A percentile compares a stretch with the other conserved stretches of the same genome.
Evolutionary conservation across 2,329 filamentous ascomycete species (phyloP).

Genomic region (Cyclaneusma minus): DNA sequence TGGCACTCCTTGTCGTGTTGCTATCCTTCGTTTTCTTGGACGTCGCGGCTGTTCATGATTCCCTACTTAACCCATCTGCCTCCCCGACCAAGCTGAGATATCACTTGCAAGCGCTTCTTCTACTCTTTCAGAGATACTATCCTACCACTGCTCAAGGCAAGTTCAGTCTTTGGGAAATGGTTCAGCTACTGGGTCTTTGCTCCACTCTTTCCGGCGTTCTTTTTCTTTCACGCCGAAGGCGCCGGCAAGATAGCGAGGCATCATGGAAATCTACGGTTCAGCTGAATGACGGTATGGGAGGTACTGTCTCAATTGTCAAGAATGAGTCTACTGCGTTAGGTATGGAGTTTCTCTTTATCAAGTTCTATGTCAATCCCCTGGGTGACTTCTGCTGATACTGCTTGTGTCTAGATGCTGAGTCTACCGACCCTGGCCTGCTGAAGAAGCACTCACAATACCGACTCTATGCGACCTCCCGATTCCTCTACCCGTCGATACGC

Average conservation of each 20-base stretch:
- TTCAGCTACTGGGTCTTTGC: slow-evolving; percentile 8
- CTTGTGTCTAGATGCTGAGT: slow-evolving; percentile 17
- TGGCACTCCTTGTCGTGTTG: no score
- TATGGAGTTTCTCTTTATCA: no score
- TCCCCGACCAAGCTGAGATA: no score
- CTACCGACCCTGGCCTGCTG: slow-evolving; percentile 58
- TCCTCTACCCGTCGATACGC: slow-evolving; percentile 59
- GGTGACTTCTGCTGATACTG: no score
- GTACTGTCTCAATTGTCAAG: no score
- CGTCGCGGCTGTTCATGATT: no score
- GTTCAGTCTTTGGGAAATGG: slow-evolving; percentile 10
- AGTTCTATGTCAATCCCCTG: no score
- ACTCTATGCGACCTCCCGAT: slow-evolving; percentile 54
- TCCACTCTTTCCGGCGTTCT: slow-evolving; percentile 10
- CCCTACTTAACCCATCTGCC: no score
- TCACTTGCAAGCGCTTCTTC: no score
- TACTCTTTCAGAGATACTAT: no score
- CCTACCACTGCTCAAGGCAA: slow-evolving; percentile 7
- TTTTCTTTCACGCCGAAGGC: slow-evolving; percentile 9
- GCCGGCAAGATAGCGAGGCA: slow-evolving; percentile 6
- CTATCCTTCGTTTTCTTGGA: no score
- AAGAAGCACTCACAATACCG: slow-evolving; percentile 58
- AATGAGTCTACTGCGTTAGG: no score
- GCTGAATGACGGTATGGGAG: slow-evolving; percentile 2
- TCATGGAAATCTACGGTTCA: slow-evolving; percentile 7